phyloP scores from a whole-genome alignment of 75 land plant species.

The Sequoia sempervirens region DNA sequence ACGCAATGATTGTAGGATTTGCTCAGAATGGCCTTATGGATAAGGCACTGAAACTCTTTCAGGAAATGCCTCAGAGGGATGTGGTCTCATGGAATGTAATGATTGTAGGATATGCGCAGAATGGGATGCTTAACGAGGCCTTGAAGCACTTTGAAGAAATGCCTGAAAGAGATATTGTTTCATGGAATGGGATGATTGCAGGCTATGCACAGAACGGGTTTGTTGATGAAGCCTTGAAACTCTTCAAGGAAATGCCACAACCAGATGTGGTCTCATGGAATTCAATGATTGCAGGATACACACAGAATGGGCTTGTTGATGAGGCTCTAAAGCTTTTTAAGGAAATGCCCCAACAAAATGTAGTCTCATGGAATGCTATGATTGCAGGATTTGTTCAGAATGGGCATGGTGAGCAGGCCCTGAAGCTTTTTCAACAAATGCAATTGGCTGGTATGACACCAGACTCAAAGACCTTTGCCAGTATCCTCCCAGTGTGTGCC shows the following conservation, averaged over 20 bases:
- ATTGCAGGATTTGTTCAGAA: slow-evolving; percentile 9
- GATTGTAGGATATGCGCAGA: slow-evolving; percentile 6
- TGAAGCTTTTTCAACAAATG: slow-evolving; percentile 9
- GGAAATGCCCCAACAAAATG: slow-evolving; percentile 25
- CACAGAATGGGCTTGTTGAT: background rate
- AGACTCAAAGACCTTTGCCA: slow-evolving; percentile 9
- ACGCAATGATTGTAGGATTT: slow-evolving; percentile 11
- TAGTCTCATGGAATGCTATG: slow-evolving; percentile 19
- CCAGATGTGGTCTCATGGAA: slow-evolving; percentile 35
- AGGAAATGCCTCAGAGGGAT: slow-evolving; percentile 7
- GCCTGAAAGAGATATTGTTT: slow-evolving; percentile 15
- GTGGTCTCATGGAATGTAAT: slow-evolving; percentile 11
- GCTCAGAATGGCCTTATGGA: background rate
- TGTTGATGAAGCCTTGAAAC: slow-evolving; percentile 30
- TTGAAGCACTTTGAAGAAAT: slow-evolving; percentile 5
- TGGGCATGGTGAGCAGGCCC: slow-evolving; percentile 3
- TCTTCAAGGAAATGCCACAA: slow-evolving; percentile 31
- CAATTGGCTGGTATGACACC: background rate
- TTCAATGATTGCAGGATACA: slow-evolving; percentile 9
- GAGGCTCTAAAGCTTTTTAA: slow-evolving; percentile 51
- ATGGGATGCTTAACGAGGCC: slow-evolving; percentile 7
- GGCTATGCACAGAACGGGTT: slow-evolving; percentile 9
- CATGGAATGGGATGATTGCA: slow-evolving; percentile 17
- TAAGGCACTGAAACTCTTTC: slow-evolving; percentile 10
- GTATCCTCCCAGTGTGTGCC: slow-evolving; percentile 44